A percentile compares a stretch with the other conserved stretches of the same genome.
phyloP scores from a whole-genome alignment of 2,329 filamentous ascomycete genomes.

The Cladophialophora chaetospira region DNA sequence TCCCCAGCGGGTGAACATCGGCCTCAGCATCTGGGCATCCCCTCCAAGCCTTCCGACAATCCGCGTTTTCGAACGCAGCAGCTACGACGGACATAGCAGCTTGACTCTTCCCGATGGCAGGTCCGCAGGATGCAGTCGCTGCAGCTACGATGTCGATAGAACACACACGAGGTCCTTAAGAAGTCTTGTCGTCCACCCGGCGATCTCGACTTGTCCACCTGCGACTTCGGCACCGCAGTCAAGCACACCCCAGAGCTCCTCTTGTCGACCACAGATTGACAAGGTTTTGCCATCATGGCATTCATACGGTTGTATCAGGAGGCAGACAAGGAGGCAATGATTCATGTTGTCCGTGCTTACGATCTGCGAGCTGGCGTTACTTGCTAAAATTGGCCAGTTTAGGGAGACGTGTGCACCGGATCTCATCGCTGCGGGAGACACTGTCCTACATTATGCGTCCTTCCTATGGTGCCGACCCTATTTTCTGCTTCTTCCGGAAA shows the following conservation, averaged over 20 bases:
- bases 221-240: no score
- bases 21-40: background rate
- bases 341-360: conserved; percentile 24
- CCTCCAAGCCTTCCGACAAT: background rate
- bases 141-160: no score
- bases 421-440: conserved; percentile 18
- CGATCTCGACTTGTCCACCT: background rate
- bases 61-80: background rate
- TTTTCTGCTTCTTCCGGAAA: conserved; percentile 20
- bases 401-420: conserved; percentile 29
- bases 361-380: background rate
- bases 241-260: no score
- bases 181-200: no score
- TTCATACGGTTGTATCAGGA: conserved; percentile 27
- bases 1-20: background rate
- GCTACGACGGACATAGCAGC: no score
- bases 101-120: no score
- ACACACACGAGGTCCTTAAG: no score
- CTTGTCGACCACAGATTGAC: background rate
- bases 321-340: conserved; percentile 27
- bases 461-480: conserved; percentile 31
- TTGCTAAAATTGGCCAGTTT: conserved; percentile 20
- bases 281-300: conserved; percentile 15
- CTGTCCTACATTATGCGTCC: conserved; percentile 25
- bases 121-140: no score